Evolutionary conservation across 1,284 basidiomycete genomes (phyloP), one percentile per base, ranked within the genome.

Genomic region (Termitomyces sp.): DNA sequence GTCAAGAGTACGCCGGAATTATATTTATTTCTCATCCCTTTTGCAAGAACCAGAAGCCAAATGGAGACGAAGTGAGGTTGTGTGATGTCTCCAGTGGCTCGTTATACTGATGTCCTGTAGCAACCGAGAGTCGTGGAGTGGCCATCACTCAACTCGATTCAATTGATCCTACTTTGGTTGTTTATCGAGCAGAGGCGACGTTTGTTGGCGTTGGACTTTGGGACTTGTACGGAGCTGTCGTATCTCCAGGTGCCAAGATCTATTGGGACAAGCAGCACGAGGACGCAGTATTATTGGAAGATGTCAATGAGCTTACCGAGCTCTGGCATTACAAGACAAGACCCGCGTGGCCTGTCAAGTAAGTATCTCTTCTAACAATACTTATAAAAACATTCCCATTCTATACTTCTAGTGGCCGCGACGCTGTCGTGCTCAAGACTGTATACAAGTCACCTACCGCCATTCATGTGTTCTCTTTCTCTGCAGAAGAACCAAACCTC

Each of bases 1-100:
- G 9, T 85, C 90, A 13, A 78, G 94, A 56, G 90, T 98, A 30
- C 84, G 88, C 65, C 81, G 96, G 57, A 97, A 93, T 69, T 99
- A 99, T 68, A 98, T 98, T 57, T 96, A 99, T 70, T 99, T 99
- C 68, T 96, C 95, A 1, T 97, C 95, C 0, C 76, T 99, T 19
- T 73, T 99, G 40, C 97, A 99, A 70, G 97, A 99, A 67, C 97
- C 97, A 0, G 95, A 98, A 68, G 94, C 94, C 1, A 99, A 99
- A 70, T 99, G 97, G 97, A 88, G 85, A 67, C 75, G 83, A 65
- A 90, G 87, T 90, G 69, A 63, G 82, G 74, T n/a, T 49, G 28
- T 31, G 21, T 15, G 39, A 34, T 52, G 36, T 26, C 44, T 62
- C 57, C 42, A 30, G 54, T 51, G 48, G 42, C 40, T 58, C 41